phyloP scores from a whole-genome alignment of 208 protist genomes.

The Porcisia hertigi region DNA sequence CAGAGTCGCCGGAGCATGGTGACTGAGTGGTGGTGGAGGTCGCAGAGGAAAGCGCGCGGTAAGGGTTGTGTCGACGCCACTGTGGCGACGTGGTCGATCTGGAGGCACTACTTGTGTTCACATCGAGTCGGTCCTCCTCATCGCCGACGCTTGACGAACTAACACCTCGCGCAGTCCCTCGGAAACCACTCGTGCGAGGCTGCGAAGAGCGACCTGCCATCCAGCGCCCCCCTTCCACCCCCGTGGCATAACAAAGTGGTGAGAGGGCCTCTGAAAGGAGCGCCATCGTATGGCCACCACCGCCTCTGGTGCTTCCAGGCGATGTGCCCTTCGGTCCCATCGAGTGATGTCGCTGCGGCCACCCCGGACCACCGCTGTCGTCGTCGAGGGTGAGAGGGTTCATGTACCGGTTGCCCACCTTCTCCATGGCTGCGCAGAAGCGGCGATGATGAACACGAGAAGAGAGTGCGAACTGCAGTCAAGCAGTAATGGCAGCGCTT shows the following conservation, averaged over 20 bases:
- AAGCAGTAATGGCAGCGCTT: background rate
- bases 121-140: background rate
- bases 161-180: background rate
- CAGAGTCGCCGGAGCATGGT: background rate
- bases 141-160: background rate
- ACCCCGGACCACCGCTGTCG: background rate
- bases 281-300: background rate
- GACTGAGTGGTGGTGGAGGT: background rate
- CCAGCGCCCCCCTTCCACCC: background rate
- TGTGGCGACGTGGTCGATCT: slow-evolving; percentile 14
- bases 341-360: background rate
- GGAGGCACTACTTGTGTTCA: slow-evolving; percentile 5
- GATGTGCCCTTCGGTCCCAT: background rate
- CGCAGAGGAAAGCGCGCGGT: background rate
- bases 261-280: background rate
- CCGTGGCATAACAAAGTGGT: background rate
- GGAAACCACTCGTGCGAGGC: background rate
- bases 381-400: background rate
- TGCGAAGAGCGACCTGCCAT: background rate
- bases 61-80: slow-evolving; percentile 24
- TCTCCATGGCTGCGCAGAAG: background rate
- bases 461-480: background rate
- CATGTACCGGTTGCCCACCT: background rate
- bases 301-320: background rate
- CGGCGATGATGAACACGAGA: background rate